Percentiles rank a stretch among this genome's conserved stretches.
These are phyloP conservation scores for Aureobasidium sp. DNA, from an alignment of 2,329 filamentous ascomycete genomes.

Conservation along the genomic window DNA sequence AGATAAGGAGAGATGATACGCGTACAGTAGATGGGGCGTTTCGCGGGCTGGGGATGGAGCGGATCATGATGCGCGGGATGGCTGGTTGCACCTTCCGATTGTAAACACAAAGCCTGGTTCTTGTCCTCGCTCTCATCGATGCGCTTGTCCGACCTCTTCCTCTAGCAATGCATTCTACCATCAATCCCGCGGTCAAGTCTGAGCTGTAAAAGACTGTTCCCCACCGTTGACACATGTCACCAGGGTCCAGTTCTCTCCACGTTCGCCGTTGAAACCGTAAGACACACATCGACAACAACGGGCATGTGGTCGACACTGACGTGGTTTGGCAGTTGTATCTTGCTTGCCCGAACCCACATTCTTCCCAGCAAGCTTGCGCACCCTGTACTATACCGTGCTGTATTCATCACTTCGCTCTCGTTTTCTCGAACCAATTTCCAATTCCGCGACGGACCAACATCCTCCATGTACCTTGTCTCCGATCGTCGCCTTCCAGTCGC, in stretches of 20 bases:
- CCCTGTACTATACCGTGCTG: background rate
- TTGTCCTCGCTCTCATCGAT: background rate
- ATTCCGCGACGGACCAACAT: background rate
- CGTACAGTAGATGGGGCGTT: background rate
- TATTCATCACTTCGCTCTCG: background rate
- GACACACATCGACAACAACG: background rate
- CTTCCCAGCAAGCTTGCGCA: background rate
- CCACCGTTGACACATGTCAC: conserved; percentile 6
- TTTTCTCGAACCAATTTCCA: background rate
- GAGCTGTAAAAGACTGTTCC: background rate
- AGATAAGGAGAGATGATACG: background rate
- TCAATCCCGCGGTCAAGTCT: background rate
- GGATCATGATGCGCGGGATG: background rate
- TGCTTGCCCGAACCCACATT: background rate
- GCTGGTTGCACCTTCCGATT: conserved; percentile 5
- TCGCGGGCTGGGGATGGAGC: conserved; percentile 2
- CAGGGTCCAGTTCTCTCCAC: background rate
- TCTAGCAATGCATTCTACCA: background rate
- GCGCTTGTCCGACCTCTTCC: background rate
- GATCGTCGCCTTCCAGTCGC: background rate
- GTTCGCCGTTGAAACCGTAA: conserved; percentile 4
- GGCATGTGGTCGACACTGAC: background rate
- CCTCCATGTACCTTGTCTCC: background rate
- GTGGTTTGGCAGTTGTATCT: background rate
- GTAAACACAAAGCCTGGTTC: conserved; percentile 10